Evolutionary conservation across 305 asterid species (phyloP).

Genomic region (Rubia balearica): DNA sequence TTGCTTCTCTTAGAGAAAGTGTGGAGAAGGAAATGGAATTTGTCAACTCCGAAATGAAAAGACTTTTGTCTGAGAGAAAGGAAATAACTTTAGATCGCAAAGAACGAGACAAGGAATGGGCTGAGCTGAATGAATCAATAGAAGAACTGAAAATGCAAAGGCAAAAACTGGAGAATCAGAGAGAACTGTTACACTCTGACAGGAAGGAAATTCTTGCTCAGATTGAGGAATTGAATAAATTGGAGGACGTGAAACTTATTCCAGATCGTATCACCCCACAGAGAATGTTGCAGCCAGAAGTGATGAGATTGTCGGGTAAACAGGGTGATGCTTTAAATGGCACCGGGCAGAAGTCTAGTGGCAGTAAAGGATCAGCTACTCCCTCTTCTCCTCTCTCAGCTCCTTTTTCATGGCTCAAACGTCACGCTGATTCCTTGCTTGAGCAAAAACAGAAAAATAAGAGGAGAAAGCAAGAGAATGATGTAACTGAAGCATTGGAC

Average conservation of each 20-base stretch:
- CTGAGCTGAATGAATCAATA: slow-evolving; percentile 60
- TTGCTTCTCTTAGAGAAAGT: slow-evolving; percentile 53
- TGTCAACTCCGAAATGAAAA: slow-evolving; percentile 65
- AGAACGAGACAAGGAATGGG: slow-evolving; percentile 80
- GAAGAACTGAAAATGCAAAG: slow-evolving; percentile 83
- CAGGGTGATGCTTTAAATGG: slow-evolving; percentile 37
- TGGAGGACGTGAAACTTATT: slow-evolving; percentile 63
- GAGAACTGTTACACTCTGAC: slow-evolving; percentile 79
- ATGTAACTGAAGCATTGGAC: slow-evolving; percentile 27
- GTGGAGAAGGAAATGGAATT: slow-evolving; percentile 63
- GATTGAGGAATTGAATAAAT: slow-evolving; percentile 61
- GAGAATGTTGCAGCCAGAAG: slow-evolving; percentile 40
- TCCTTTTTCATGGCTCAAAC: slow-evolving; percentile 79
- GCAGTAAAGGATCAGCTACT: slow-evolving; percentile 30
- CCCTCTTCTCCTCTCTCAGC: slow-evolving; percentile 61
- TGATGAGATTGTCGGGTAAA: slow-evolving; percentile 29
- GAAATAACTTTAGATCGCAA: slow-evolving; percentile 71
- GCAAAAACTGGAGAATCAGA: slow-evolving; percentile 82
- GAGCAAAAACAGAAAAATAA: slow-evolving; percentile 63
- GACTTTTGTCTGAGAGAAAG: slow-evolving; percentile 62
- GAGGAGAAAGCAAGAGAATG: slow-evolving; percentile 53
- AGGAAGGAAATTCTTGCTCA: slow-evolving; percentile 71
- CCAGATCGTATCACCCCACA: slow-evolving; percentile 55
- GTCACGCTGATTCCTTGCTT: slow-evolving; percentile 81
- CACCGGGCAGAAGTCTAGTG: slow-evolving; percentile 26